Base-by-base conservation (phyloP, 495 filamentous ascomycete species). In the Lepraria neglecta region DNA sequence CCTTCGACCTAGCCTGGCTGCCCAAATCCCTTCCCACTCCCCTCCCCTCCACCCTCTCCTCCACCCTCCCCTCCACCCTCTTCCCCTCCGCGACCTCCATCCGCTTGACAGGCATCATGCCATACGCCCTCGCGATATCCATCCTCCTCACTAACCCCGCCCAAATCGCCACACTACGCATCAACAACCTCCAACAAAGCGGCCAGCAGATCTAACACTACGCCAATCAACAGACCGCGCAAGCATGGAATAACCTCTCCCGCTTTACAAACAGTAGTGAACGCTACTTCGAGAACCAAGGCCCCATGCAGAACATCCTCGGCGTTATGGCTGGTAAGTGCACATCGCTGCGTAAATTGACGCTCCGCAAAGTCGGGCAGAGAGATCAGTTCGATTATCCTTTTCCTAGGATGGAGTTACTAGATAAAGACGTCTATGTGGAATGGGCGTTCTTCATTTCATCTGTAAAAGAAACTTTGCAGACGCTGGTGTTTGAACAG, bases 101-200 rank as follows among this genome's bases (percentile, higher is more conserved):
- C n/a, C 31, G 52, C 31, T 4, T 38, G 4, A 35, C 5, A 9
- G 51, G 51, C 17, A n/a, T 35, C 31, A 54, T 54, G 51, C 51
- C 51, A 3, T 54, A 54, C n/a, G 1, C 31, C 28, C 56, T 45
- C 24, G 28, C 38, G 19, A 21, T 38, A 4, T 19, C 40, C 21
- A 21, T 46, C 45, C 31, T 47, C 12, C 33, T 59, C 2, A 3
- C 15, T 10, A 38, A 19, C 1, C n/a, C 30, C 17, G 42, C 24
- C 44, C n/a, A 45, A 17, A 7, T 53, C 10, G 15, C 33, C 19
- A 50, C 38, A 6, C 30, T 53, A 1, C 7, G 17, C 51, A 10
- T 54, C 17, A 35, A 54, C 51, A 54, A 54, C 17, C 51, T 54
- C 24, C 51, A 54, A 24, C 51, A 54, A 54, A 54, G 51, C 3